These are phyloP conservation scores for Truncatella angustata DNA, from an alignment of 2,329 filamentous ascomycete species.

Conservation along the genomic window DNA sequence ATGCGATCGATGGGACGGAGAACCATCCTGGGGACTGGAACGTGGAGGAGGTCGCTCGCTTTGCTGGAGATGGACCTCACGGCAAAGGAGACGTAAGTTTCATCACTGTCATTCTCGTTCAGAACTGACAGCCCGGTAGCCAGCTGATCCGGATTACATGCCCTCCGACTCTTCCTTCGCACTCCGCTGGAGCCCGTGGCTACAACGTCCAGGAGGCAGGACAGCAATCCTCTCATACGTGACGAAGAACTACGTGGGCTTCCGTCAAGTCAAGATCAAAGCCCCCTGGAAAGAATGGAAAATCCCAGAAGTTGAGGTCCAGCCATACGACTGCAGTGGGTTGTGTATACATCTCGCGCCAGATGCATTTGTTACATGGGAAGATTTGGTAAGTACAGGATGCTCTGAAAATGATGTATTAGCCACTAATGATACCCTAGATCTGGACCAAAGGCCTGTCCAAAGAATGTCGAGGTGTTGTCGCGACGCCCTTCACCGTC, in stretches of 20 bases:
- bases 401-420: background rate
- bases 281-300: constrained; percentile 32
- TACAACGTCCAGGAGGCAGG: constrained; percentile 29
- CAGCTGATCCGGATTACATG: constrained; percentile 46
- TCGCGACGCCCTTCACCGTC: constrained; percentile 49
- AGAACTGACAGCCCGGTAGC: constrained; percentile 14
- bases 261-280: constrained; percentile 46
- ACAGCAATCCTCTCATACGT: constrained; percentile 50
- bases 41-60: constrained; percentile 49
- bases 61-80: constrained; percentile 47
- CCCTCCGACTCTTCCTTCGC: constrained; percentile 49
- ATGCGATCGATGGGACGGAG: constrained; percentile 19
- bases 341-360: constrained; percentile 49
- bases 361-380: constrained; percentile 56
- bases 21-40: constrained; percentile 38
- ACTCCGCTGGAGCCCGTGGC: constrained; percentile 56
- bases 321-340: constrained; percentile 40
- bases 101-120: background rate
- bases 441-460: constrained; percentile 38
- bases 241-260: constrained; percentile 52
- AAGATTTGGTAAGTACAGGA: constrained; percentile 42
- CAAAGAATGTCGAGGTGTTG: constrained; percentile 49
- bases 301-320: constrained; percentile 37
- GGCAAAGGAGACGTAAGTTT: constrained; percentile 28
- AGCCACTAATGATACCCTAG: constrained; percentile 27